Evolutionary conservation across 306 rosid species (phyloP).

Genomic region (Prinsepia uniflora): DNA sequence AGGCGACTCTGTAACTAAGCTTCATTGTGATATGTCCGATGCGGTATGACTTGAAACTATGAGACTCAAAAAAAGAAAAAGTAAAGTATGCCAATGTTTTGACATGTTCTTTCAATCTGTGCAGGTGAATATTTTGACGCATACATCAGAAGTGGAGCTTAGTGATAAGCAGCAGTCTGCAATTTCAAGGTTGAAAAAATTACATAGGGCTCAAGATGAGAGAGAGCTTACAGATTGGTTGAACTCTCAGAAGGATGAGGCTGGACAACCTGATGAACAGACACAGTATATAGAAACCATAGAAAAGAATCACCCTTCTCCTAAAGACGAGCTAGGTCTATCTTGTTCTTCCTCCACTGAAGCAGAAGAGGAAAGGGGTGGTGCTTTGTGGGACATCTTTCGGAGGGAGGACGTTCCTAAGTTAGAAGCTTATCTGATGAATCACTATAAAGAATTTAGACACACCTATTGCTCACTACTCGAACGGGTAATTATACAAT

Average conservation of each 20-base stretch:
- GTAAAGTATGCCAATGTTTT: not conserved
- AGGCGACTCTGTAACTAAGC: conserved; percentile 91
- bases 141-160: conserved; percentile 56
- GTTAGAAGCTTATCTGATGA: conserved; percentile 57
- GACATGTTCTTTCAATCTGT: conserved; percentile 20
- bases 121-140: conserved; percentile 80
- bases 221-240: conserved; percentile 34
- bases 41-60: conserved; percentile 51
- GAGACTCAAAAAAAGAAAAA: not conserved
- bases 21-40: conserved; percentile 89
- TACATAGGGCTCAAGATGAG: conserved; percentile 62
- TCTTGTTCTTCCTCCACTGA: conserved; percentile 19
- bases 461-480: conserved; percentile 69
- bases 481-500: conserved; percentile 42
- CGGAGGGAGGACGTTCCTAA: conserved; percentile 70
- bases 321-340: conserved; percentile 23
- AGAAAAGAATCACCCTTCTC: conserved; percentile 20
- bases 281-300: conserved; percentile 17
- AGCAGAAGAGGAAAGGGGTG: conserved; percentile 35
- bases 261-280: conserved; percentile 20
- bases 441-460: conserved; percentile 65
- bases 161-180: conserved; percentile 35
- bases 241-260: conserved; percentile 4
- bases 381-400: conserved; percentile 85
- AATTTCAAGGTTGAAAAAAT: conserved; percentile 51